phyloP scores from a whole-genome alignment of 1,284 basidiomycete genomes.

The Cryptococcus sp. region DNA sequence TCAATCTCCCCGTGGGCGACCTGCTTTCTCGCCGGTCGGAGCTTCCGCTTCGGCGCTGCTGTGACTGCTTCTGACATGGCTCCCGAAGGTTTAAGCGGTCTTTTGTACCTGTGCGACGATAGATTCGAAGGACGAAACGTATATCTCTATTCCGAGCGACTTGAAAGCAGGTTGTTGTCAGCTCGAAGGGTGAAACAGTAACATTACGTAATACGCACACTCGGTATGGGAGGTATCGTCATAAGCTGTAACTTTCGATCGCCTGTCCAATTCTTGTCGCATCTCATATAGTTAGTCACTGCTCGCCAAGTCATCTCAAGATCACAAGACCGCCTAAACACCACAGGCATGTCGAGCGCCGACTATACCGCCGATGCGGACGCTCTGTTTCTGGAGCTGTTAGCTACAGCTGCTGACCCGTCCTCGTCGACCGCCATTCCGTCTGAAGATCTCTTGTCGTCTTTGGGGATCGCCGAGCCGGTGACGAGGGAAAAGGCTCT shows the following conservation, averaged over 20 bases:
- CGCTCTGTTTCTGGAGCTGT: constrained; percentile 27
- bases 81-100: background rate
- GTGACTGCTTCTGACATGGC: constrained; percentile 26
- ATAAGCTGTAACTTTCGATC: background rate
- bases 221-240: background rate
- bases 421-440: constrained; percentile 16
- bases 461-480: constrained; percentile 36
- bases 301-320: too few species aligned
- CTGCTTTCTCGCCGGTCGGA: constrained; percentile 77
- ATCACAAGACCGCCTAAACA: too few species aligned
- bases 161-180: background rate
- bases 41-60: constrained; percentile 43
- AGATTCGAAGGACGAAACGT: background rate
- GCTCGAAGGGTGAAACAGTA: too few species aligned
- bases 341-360: constrained; percentile 1
- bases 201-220: too few species aligned
- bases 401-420: constrained; percentile 30
- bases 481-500: constrained; percentile 30
- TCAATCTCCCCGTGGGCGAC: constrained; percentile 86
- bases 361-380: constrained; percentile 8
- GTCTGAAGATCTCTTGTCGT: constrained; percentile 35
- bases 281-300: background rate
- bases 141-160: background rate
- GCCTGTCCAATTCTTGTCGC: background rate
- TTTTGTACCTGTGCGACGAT: too few species aligned